Base-by-base conservation (phyloP, 2,329 filamentous ascomycete species). In the Venturia asperata region DNA sequence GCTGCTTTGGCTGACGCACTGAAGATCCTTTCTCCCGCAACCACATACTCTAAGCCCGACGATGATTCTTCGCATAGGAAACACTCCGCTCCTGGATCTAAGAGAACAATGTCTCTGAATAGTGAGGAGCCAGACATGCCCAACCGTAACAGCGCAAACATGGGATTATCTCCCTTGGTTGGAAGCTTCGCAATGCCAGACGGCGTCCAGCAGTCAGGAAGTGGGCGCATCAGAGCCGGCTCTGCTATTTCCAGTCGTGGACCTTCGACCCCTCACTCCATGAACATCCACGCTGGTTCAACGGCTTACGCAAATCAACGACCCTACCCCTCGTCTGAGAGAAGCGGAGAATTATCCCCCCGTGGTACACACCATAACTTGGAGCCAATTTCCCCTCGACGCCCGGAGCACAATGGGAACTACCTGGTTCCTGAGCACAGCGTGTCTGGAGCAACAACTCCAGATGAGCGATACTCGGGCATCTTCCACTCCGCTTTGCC, bases 401-500 rank as follows among this genome's bases (percentile, higher is more conserved):
- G 64, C 55, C 27, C 21, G 6, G 55, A 62, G n/a, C 27, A 37
- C 21, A 30, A 49, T 34, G 13, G 17, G 19, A 61, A 62, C 17
- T 45, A 43, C 30, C 52, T 62, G 19, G 27, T 43, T 21, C 47
- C 63, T 21, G 63, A 64, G 5, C 24, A 47, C 37, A 24, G 17
- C 7, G 43, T 41, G 37, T 49, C 63, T 27, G 42, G 4, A 68
- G 66, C 49, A 55, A 69, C 49, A 63, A 64, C 42, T 56, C 67
- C 34, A 67, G 62, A 63, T 41, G 42, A 61, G 1, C 86, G 87
- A 52, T 88, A 85, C 70, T 92, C 89, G 0, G 89, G 88, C 5
- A 79, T 96, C 27, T 96, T 96, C 78, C 90, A 90, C 67, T 96
- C 92, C 0, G 92, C 92, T 5, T 84, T 96, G 73, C 92, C 92